Evolutionary conservation across 2,329 filamentous ascomycete genomes (phyloP), one percentile per base, ranked within the genome.

Genomic region (Claviceps cyperi): DNA sequence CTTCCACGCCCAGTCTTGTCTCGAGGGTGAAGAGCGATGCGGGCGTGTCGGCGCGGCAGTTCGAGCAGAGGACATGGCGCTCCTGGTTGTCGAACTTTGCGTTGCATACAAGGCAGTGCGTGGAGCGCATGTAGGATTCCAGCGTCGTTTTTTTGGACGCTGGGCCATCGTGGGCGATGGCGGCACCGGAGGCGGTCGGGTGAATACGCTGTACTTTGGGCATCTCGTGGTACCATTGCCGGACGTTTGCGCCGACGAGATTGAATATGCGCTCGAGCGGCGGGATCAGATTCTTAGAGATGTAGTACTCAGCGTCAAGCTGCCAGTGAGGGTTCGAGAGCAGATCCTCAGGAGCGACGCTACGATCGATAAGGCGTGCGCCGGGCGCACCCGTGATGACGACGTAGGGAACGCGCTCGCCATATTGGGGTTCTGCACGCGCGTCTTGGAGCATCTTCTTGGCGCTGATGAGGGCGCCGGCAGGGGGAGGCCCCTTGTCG

Each of bases 181-280:
- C 24, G n/a, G 28, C 17, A 11, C 9, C 6, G 39, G 60, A 45
- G 60, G 52, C 57, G 63, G 63, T 41, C 50, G 64, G 54, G 47
- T 62, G 77, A 44, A 91, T 78, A 8, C 84, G 81, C 60, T 89
- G 85, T 19, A 92, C 74, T 64, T 94, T 95, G 44, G 91, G 91
- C 88, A 97, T 94, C 66, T 96, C 89, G 55, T 95, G 88, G 60
- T 89, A 97, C 92, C 92, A 98, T 52, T 80, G 77, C 17, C 86
- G 73, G 0, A 97, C 86, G 62, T 92, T 94, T 35, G 89, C 92
- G 6, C 92, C 92, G 2, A 97, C 86, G 2, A 98, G 81, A 60
- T 92, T 95, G 71, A 98, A 96, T 56, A 98, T 96, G 28, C 92
- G 83, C 65, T 97, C 91, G 0, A 98, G 75, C 0, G 92, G 92